These are phyloP conservation scores for Galeopsis tetrahit DNA, from an alignment of 257 asterid species.

Conservation along the genomic window DNA sequence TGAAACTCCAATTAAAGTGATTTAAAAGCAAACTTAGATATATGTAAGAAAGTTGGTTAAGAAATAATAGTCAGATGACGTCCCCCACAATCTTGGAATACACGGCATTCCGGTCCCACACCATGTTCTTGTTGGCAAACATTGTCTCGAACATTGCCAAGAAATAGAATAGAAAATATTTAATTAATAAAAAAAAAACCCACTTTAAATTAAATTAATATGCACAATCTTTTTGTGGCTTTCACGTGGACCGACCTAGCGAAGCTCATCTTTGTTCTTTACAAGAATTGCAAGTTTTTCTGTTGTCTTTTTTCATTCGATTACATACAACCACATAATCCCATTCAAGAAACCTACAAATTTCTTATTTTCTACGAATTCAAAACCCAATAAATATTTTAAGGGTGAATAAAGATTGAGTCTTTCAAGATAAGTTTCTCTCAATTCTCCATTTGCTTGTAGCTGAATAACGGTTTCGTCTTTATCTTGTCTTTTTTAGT, in stretches of 20 bases:
- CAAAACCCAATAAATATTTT: slow-evolving; percentile 30
- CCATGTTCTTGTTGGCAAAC: slow-evolving; percentile 23
- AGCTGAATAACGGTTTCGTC: slow-evolving; percentile 46
- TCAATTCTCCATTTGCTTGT: slow-evolving; percentile 33
- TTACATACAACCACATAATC: slow-evolving; percentile 42
- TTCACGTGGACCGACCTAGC: slow-evolving; percentile 48
- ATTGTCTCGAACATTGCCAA: slow-evolving; percentile 8
- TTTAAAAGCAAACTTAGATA: background rate
- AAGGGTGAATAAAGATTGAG: slow-evolving; percentile 49
- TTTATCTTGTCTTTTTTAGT: slow-evolving; percentile 31
- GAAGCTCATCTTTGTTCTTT: slow-evolving; percentile 37
- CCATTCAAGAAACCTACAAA: slow-evolving; percentile 33
- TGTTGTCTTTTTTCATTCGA: slow-evolving; percentile 36
- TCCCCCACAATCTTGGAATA: slow-evolving; percentile 56
- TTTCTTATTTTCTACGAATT: slow-evolving; percentile 36
- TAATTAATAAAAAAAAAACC: slow-evolving; percentile 20
- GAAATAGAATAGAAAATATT: background rate
- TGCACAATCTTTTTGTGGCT: slow-evolving; percentile 45
- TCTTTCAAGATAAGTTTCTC: slow-evolving; percentile 48
- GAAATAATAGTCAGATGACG: slow-evolving; percentile 26
- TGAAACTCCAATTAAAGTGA: background rate
- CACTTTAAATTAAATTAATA: slow-evolving; percentile 24
- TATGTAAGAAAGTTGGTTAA: slow-evolving; percentile 27
- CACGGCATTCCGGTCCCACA: slow-evolving; percentile 50
- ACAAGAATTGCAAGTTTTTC: slow-evolving; percentile 25